Percentiles rank a stretch among this genome's conserved stretches.
phyloP scores from a whole-genome alignment of 306 rosid species.

The Oemleria cerasiformis region DNA sequence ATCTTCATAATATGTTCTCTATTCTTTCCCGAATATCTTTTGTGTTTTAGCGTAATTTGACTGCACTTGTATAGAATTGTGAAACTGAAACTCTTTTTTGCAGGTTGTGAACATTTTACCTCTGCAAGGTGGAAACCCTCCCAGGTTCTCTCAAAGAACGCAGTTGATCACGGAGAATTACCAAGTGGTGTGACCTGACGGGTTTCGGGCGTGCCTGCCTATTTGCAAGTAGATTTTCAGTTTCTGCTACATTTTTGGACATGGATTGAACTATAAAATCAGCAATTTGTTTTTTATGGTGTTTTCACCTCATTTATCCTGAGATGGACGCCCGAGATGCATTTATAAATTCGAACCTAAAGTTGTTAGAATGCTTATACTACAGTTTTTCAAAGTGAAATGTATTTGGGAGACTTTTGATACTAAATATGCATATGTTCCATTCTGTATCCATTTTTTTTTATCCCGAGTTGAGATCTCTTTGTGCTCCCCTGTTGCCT shows the following conservation, averaged over 20 bases:
- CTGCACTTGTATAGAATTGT: background rate
- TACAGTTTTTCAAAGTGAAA: background rate
- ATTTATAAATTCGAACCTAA: background rate
- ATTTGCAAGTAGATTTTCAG: background rate
- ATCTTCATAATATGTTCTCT: background rate
- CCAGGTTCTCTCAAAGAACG: constrained; percentile 80
- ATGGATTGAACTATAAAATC: background rate
- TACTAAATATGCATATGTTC: background rate
- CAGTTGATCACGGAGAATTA: constrained; percentile 84
- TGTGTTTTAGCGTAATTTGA: background rate
- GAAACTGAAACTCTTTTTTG: background rate
- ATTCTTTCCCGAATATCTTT: background rate
- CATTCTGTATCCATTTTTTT: background rate
- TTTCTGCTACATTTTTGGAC: constrained; percentile 1
- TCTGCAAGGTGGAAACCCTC: constrained; percentile 69
- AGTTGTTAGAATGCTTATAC: background rate
- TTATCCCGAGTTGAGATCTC: background rate
- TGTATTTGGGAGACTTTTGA: background rate
- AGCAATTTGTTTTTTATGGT: background rate
- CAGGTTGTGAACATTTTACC: constrained; percentile 70
- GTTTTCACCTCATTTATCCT: background rate
- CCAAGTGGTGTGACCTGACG: constrained; percentile 70
- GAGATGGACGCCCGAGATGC: background rate
- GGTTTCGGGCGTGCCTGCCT: background rate
- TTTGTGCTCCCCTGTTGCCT: too few relatives aligned